phyloP scores from a whole-genome alignment of 192 early-diverging fungal genomes.

The Entomortierella beljakovae region DNA sequence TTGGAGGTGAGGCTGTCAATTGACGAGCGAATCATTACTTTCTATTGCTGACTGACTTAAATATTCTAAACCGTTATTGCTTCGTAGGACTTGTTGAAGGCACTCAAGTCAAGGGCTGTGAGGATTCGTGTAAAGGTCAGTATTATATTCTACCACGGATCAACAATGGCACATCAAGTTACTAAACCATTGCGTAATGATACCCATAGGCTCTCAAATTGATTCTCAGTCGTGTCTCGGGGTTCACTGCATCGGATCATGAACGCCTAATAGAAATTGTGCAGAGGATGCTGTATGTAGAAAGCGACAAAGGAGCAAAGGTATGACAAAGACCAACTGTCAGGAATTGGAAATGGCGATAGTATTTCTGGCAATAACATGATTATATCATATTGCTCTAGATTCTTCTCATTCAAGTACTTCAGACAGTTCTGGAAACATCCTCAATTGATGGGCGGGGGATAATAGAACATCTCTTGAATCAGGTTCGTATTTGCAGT shows the following conservation, averaged over 20 bases:
- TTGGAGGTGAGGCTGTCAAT: constrained; percentile 3
- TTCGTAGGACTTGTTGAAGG: constrained; percentile 11
- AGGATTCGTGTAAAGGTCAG: constrained; percentile 16
- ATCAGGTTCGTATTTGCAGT: constrained; percentile 38
- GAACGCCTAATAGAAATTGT: constrained; percentile 17
- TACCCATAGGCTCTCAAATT: constrained; percentile 29
- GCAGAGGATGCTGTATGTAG: constrained; percentile 15
- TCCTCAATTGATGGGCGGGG: constrained; percentile 18
- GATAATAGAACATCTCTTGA: constrained; percentile 46
- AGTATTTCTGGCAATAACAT: background rate
- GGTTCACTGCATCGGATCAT: background rate
- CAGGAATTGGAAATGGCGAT: too few species aligned
- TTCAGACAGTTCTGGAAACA: constrained; percentile 32
- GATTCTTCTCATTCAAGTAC: constrained; percentile 38
- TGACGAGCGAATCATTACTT: too few species aligned
- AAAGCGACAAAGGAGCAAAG: constrained; percentile 48
- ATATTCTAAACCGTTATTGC: background rate
- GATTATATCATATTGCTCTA: constrained; percentile 6
- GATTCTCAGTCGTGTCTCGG: constrained; percentile 38
- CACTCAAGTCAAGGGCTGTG: constrained; percentile 1
- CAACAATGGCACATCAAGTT: too few species aligned
- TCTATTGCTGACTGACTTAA: background rate
- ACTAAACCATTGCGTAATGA: too few species aligned
- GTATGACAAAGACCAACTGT: background rate
- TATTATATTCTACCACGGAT: too few species aligned